Conservation (phyloP, 306 rosid species). For the Coriaria nepalensis region DNA sequence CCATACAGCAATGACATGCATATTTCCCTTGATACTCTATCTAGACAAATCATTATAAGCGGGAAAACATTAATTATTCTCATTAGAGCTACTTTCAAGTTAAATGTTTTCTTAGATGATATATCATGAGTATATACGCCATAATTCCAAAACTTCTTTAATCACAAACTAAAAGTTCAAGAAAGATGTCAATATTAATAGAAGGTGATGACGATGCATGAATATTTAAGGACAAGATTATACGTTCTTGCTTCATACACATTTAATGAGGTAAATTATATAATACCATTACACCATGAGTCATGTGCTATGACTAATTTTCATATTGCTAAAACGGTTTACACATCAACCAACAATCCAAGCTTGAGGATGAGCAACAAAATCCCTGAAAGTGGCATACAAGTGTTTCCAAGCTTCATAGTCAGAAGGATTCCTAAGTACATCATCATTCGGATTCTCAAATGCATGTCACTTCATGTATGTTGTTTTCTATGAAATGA, state of each 20-base stretch:
- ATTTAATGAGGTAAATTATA: background rate
- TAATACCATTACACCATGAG: background rate
- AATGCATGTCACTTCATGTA: too few relatives aligned
- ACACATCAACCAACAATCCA: too few relatives aligned
- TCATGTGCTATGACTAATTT: background rate
- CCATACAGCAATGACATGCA: background rate
- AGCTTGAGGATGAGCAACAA: too few relatives aligned
- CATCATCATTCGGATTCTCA: too few relatives aligned
- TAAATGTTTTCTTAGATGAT: background rate
- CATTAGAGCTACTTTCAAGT: background rate
- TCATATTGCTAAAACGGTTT: too few relatives aligned
- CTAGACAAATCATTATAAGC: background rate
- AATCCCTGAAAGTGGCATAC: too few relatives aligned
- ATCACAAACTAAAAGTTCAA: background rate
- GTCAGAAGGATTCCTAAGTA: too few relatives aligned
- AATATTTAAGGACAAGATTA: background rate
- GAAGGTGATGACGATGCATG: background rate
- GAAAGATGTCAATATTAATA: background rate
- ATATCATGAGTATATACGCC: background rate
- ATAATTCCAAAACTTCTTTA: background rate
- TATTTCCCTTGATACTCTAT: background rate
- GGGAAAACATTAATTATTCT: background rate
- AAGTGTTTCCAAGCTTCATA: too few relatives aligned
- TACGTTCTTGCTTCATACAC: background rate
- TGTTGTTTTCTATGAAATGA: too few relatives aligned